These are phyloP conservation scores for Cicer judaicum DNA, from an alignment of 306 rosid species.

Conservation along the genomic window DNA sequence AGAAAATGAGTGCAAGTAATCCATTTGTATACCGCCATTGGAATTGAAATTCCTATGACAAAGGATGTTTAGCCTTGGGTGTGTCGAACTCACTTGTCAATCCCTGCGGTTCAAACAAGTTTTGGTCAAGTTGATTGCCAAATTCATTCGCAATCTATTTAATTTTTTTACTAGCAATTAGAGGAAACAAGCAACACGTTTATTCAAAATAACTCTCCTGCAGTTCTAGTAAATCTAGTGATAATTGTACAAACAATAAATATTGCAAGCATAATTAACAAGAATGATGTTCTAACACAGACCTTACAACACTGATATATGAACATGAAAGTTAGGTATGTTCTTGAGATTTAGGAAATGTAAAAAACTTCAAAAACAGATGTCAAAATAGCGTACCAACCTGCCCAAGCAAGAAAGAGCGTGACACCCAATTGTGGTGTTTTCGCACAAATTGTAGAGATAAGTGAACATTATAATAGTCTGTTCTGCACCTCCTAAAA, in stretches of 20 bases:
- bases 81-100: slow-evolving; percentile 67
- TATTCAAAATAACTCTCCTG: slow-evolving; percentile 85
- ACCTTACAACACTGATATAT: slow-evolving; percentile 64
- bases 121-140: slow-evolving; percentile 26
- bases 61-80: slow-evolving; percentile 52
- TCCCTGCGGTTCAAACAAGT: slow-evolving; percentile 62
- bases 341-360: not conserved
- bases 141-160: slow-evolving; percentile 21
- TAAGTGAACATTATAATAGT: slow-evolving; percentile 89
- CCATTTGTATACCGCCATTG: slow-evolving; percentile 62
- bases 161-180: slow-evolving; percentile 1
- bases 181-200: slow-evolving; percentile 55
- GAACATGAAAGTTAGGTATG: slow-evolving; percentile 24
- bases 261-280: slow-evolving; percentile 74
- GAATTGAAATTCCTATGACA: not conserved
- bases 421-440: slow-evolving; percentile 60
- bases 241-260: slow-evolving; percentile 74
- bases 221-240: slow-evolving; percentile 80
- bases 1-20: slow-evolving; percentile 38
- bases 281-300: slow-evolving; percentile 77
- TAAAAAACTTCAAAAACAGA: not conserved
- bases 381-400: slow-evolving; percentile 57
- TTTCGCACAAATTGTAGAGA: slow-evolving; percentile 63
- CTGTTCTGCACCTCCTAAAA: slow-evolving; percentile 96
- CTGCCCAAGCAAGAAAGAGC: slow-evolving; percentile 79